Evolutionary conservation across 2,329 filamentous ascomycete genomes (phyloP), one percentile per base, ranked within the genome.

Genomic region (Domatiomyces catenatus): DNA sequence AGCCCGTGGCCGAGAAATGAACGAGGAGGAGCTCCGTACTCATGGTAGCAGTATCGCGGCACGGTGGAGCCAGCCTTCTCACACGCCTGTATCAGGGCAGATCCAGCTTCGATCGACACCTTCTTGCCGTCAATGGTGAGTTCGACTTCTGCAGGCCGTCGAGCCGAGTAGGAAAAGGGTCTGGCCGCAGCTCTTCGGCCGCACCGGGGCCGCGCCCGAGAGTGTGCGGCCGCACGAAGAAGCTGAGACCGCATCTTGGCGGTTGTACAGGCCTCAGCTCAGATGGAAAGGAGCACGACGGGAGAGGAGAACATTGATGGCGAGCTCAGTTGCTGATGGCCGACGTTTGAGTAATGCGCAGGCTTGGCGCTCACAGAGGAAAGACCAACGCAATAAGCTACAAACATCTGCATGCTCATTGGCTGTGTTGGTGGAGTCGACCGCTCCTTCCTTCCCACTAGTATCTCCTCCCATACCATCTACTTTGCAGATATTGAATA

Each of bases 41-140:
- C 90, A 79, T 95, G 90, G 72, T 96, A 96, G 73, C 90, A 96
- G 72, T 94, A 95, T 86, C 89, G 88, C 61, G 90, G 90, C 64
- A 96, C 77, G 56, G 84, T 92, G 59, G 76, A 79, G 65, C 92
- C 92, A 58, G 90, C 92, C 75, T 98, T 95, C 73, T 98, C 92
- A 75, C 92, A 98, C 66, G 92, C 92, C 75, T 98, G 92, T 68
- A 98, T 98, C 63, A 98, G 79, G 65, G 92, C 90, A 62, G 92
- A 92, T 60, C 90, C 90, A 71, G 90, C 90, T 85, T 95, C 88
- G 68, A 98, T 88, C 56, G 88, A 94, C 51, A 98, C 84, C 73
- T 95, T 94, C 76, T 94, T 94, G 67, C 90, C 92, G 80, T 98
- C 90, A 75, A 95, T 81, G 65, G 90, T 98, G 70, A 98, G 80